Conservation (phyloP, 768 basidiomycete species). For the Termitomyces bulborhizus region DNA sequence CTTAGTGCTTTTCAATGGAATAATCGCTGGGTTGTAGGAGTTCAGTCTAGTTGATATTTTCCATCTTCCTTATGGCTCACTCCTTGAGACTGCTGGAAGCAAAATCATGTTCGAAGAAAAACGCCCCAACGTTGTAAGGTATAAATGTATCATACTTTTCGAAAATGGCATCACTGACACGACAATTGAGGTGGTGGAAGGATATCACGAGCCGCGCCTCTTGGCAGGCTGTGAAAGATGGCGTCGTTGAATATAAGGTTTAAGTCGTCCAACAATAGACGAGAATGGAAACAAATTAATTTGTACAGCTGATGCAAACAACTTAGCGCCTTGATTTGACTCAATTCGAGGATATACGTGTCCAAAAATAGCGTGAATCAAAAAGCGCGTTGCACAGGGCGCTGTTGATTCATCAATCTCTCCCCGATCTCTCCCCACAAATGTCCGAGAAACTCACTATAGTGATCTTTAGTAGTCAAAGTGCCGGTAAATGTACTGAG, state of each 20-base stretch:
- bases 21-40: not conserved
- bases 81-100: constrained; percentile 12
- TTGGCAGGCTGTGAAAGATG: constrained; percentile 20
- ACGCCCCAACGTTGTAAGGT: constrained; percentile 14
- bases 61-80: constrained; percentile 15
- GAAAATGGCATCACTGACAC: not conserved
- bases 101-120: constrained; percentile 5
- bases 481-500: too few species aligned
- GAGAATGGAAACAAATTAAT: too few species aligned
- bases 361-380: too few species aligned
- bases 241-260: constrained; percentile 6
- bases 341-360: too few species aligned
- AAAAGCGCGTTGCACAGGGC: too few species aligned
- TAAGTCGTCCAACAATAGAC: not conserved
- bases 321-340: too few species aligned
- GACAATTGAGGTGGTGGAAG: constrained; percentile 16
- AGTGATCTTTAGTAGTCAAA: too few species aligned
- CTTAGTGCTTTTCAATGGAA: not conserved
- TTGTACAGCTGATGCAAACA: too few species aligned
- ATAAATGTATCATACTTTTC: not conserved
- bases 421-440: too few species aligned
- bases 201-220: constrained; percentile 15
- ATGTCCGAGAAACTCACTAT: too few species aligned
- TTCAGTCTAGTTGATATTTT: constrained; percentile 16
- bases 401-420: too few species aligned